Base-by-base conservation (phyloP, 75 land plant species). In the Pinus taeda region DNA sequence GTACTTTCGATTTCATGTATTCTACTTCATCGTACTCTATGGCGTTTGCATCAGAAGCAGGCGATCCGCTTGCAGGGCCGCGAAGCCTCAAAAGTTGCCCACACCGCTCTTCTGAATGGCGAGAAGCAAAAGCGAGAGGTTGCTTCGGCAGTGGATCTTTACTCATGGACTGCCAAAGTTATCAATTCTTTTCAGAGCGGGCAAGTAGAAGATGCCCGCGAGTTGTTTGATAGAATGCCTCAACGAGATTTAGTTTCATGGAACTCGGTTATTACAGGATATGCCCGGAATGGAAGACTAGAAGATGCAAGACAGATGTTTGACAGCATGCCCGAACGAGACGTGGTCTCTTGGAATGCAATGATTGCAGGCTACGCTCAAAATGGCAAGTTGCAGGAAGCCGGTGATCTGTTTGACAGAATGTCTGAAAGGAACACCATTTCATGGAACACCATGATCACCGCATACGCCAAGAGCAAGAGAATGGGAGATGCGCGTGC, bases 321-420 rank as follows among this genome's bases (percentile, higher is more conserved):
- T 73, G 74, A 73, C 33, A 57, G 20, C 53, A 73, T 73, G 59
- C 74, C 57, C 26, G 57, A 73, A 29, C 30, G 58, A 57, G 36
- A 73, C 57, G 36, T 73, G 18, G 74, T 73, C 12, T 73, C 74
- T 53, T 73, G 74, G 74, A 73, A 73, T 57, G 58, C 74, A 26
- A 24, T 73, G 57, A 73, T 73, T 29, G 74, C 59, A 56, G 74
- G 59, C 15, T 73, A 73, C 29, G 24, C 55, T 22, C 74, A 73
- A 0, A 73, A 73, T 56, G 74, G 74, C 17, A 73, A 57, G 55
- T 13, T 73, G 37, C 37, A 56, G 37, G 74, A 73, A 24, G 74
- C 74, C 8, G 29, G 59, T 4, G 15, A 29, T 15, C 58, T 73
- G 24, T 73, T 73, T 57, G 74, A 73, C 30, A 57, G 58, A 73